These are phyloP conservation scores for Populus hybrid DNA, from an alignment of 441 rosid species.

Conservation along the genomic window DNA sequence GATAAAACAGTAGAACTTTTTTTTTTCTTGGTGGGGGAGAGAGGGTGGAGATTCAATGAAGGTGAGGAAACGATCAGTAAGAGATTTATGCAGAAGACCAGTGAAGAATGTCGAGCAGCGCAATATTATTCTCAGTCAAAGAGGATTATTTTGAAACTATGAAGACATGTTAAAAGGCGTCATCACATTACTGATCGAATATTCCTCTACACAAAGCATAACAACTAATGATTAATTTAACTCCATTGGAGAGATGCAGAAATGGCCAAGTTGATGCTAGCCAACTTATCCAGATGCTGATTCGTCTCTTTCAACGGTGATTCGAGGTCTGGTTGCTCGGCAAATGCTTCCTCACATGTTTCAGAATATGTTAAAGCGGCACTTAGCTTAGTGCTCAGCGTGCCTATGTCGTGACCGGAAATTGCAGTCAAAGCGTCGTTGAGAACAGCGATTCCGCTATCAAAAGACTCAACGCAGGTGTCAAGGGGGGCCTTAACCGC, in stretches of 20 bases:
- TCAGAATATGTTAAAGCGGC: slow-evolving; percentile 16
- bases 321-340: slow-evolving; percentile 7
- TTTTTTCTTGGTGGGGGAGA: too few species aligned
- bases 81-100: neutral
- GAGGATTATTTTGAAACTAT: neutral
- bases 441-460: slow-evolving; percentile 15
- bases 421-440: slow-evolving; percentile 19
- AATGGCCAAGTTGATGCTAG: slow-evolving; percentile 37
- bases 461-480: slow-evolving; percentile 31
- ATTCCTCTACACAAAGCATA: neutral
- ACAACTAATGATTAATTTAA: neutral
- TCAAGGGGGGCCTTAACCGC: slow-evolving; percentile 11
- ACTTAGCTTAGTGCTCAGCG: slow-evolving; percentile 21
- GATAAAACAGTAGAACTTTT: too few species aligned
- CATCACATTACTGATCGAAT: neutral
- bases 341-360: slow-evolving; percentile 24
- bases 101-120: neutral
- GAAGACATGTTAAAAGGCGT: neutral
- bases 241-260: slow-evolving; percentile 13
- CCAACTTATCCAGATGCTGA: slow-evolving; percentile 20
- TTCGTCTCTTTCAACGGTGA: slow-evolving; percentile 25
- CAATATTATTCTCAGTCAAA: neutral
- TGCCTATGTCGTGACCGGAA: slow-evolving; percentile 6
- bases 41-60: neutral
- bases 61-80: neutral